phyloP scores from a whole-genome alignment of 2,329 filamentous ascomycete genomes.

The Phialophora chinensis region DNA sequence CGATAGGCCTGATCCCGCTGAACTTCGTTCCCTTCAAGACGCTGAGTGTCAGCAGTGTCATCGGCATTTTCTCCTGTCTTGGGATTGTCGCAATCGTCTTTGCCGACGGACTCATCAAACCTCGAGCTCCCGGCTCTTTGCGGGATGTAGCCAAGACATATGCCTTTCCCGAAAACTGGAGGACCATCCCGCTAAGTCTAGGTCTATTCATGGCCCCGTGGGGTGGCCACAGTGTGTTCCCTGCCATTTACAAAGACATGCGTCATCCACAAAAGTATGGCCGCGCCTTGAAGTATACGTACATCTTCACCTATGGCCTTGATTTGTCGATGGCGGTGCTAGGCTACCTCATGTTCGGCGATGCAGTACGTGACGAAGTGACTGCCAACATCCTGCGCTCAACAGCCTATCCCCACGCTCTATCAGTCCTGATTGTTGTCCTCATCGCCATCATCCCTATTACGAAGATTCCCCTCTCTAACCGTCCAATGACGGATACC shows the following conservation, averaged over 20 bases:
- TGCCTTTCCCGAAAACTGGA: constrained; percentile 84
- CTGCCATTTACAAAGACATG: constrained; percentile 82
- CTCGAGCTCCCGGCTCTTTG: constrained; percentile 78
- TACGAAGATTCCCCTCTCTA: constrained; percentile 90
- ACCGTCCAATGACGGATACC: constrained; percentile 82
- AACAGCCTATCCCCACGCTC: constrained; percentile 71
- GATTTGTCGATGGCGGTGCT: constrained; percentile 82
- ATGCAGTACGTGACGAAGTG: constrained; percentile 83
- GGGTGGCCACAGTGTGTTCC: constrained; percentile 77
- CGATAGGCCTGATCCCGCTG: constrained; percentile 76
- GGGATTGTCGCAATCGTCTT: constrained; percentile 85
- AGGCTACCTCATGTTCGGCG: constrained; percentile 93
- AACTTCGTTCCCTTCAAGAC: constrained; percentile 83
- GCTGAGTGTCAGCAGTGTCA: constrained; percentile 86
- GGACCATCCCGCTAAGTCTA: constrained; percentile 83
- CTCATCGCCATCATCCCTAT: constrained; percentile 92
- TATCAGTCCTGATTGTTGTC: constrained; percentile 80
- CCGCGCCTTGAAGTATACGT: constrained; percentile 77
- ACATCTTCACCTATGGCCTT: constrained; percentile 83
- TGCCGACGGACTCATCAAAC: constrained; percentile 84
- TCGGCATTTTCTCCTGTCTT: constrained; percentile 90
- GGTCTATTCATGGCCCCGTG: constrained; percentile 85
- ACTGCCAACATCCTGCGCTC: constrained; percentile 85
- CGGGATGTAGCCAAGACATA: constrained; percentile 79
- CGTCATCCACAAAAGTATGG: constrained; percentile 81